Evolutionary conservation across 768 basidiomycete species (phyloP).

Genomic region (Chalciporus piperatus): DNA sequence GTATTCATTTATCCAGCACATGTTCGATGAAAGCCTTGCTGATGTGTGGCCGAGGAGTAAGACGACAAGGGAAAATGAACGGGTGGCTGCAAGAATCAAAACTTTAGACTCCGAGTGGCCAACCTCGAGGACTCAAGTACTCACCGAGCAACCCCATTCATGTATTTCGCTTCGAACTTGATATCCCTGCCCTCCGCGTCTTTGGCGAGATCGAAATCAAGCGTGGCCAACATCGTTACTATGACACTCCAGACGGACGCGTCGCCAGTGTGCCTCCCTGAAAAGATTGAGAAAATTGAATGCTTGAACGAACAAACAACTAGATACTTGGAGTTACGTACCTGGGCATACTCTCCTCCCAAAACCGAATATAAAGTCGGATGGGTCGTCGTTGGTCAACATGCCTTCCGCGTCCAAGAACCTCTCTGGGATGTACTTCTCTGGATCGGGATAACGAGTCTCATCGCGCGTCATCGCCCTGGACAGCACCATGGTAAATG

Average conservation of each 20-base stretch:
- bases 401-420: slow-evolving; percentile 9
- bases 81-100: neutral
- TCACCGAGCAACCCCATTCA: neutral
- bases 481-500: no score
- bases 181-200: no score
- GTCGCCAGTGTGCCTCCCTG: neutral
- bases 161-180: neutral
- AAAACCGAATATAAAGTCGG: slow-evolving; percentile 8
- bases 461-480: no score
- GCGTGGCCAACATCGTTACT: neutral
- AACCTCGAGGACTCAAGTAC: neutral
- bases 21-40: neutral
- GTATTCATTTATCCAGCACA: no score
- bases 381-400: slow-evolving; percentile 9
- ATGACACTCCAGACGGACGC: neutral
- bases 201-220: neutral
- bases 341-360: slow-evolving; percentile 7
- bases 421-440: slow-evolving; percentile 12
- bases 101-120: neutral
- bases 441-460: slow-evolving; percentile 8
- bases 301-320: no score
- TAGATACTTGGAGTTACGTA: neutral
- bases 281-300: no score
- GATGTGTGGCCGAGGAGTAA: neutral
- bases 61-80: neutral